Conservation (phyloP, 1,284 basidiomycete species). For the Rhodotorula sp. region DNA sequence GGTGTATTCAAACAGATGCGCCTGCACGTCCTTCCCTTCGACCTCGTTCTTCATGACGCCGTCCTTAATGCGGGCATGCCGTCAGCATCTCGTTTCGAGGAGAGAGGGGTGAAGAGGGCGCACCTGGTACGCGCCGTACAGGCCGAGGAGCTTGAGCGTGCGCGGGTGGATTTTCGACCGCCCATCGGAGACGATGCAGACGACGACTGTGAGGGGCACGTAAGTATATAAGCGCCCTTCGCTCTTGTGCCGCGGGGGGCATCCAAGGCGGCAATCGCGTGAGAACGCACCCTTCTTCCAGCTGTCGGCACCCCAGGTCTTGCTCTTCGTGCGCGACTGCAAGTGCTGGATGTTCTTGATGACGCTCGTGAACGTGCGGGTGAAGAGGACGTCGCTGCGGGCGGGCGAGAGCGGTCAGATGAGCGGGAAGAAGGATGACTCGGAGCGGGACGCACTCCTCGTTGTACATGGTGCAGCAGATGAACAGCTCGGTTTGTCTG, state of each 20-base stretch:
- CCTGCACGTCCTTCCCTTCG: constrained; percentile 31
- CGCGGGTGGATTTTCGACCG: constrained; percentile 80
- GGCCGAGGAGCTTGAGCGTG: constrained; percentile 71
- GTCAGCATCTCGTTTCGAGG: too few relatives aligned
- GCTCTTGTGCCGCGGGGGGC: too few relatives aligned
- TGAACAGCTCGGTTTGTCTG: constrained; percentile 76
- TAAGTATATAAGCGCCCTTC: too few relatives aligned
- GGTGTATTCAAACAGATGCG: constrained; percentile 35
- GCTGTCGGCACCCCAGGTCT: constrained; percentile 92
- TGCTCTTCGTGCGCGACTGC: constrained; percentile 75
- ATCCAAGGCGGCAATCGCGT: too few relatives aligned
- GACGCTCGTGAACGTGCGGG: constrained; percentile 82
- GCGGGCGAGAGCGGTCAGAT: not conserved
- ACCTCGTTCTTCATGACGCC: constrained; percentile 52
- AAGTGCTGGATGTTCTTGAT: constrained; percentile 65
- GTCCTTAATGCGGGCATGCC: constrained; percentile 14
- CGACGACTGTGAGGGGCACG: constrained; percentile 59
- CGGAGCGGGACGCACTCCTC: too few relatives aligned
- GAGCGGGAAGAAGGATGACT: too few relatives aligned
- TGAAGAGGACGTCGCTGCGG: constrained; percentile 64
- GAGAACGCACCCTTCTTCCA: constrained; percentile 75
- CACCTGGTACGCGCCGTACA: constrained; percentile 66
- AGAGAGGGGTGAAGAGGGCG: too few relatives aligned
- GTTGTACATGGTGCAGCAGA: constrained; percentile 64
- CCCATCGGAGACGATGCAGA: constrained; percentile 82